Base-by-base conservation (phyloP, 352 stramenopile genomes). In the Pythium insidiosum region DNA sequence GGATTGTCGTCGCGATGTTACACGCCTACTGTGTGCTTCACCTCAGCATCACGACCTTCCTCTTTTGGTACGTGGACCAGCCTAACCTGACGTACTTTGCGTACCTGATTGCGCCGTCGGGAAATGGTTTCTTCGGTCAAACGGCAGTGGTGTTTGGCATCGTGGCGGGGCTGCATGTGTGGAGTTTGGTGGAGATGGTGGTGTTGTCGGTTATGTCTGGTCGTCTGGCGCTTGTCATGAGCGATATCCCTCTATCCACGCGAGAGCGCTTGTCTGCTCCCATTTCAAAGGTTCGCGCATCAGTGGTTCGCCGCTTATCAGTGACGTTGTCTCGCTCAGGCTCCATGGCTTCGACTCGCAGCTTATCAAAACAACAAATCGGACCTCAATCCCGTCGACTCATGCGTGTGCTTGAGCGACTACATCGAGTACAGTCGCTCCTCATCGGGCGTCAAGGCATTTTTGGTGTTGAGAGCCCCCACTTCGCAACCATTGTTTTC, bases 391-490 rank as follows among this genome's bases (percentile, higher is more conserved):
- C n/a, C n/a, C n/a, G n/a, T n/a, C n/a, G n/a, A n/a, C n/a, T n/a
- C n/a, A n/a, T n/a, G n/a, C n/a, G n/a, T n/a, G n/a, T n/a, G n/a
- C n/a, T n/a, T n/a, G n/a, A n/a, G n/a, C n/a, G n/a, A n/a, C n/a
- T n/a, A n/a, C n/a, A n/a, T n/a, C n/a, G n/a, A n/a, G n/a, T n/a
- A n/a, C n/a, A n/a, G n/a, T n/a, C n/a, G n/a, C n/a, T n/a, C n/a
- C n/a, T n/a, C n/a, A n/a, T 33, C 28, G 15, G 28, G 9, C 51
- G 56, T 0, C 56, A 53, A 4, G 60, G 56, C 0, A 31, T 61
- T 9, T 67, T 74, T 13, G 62, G 61, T 9, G 50, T 74, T n/a
- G 56, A 72, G 16, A 74, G 53, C 51, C 34, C 55, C 13, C 38
- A 54, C 9, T 78, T 64, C 29, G 33, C 55, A 22, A 13, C 45